These are phyloP conservation scores for Thalia dealbata DNA, from an alignment of 176 grass and related monocot genomes.

Conservation along the genomic window DNA sequence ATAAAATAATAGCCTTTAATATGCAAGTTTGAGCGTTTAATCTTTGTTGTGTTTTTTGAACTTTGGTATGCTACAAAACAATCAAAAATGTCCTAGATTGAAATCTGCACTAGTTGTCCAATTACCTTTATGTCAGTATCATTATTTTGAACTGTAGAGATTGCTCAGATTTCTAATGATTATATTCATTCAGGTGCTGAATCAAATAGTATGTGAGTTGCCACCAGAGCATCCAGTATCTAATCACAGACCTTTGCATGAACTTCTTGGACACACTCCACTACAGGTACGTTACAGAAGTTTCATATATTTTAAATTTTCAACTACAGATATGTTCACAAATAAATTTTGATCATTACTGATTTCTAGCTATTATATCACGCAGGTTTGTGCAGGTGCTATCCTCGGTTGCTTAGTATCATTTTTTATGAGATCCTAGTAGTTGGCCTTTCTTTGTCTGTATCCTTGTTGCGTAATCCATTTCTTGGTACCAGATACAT, in stretches of 20 bases:
- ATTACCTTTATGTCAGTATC: too few species aligned
- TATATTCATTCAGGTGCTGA: conserved; percentile 53
- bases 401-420: conserved; percentile 12
- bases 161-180: neutral
- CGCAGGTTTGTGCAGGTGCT: conserved; percentile 18
- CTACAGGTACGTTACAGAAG: conserved; percentile 50
- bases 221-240: conserved; percentile 79
- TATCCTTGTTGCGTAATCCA: neutral
- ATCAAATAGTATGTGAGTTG: conserved; percentile 93
- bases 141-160: neutral
- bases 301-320: neutral
- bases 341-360: neutral
- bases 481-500: neutral
- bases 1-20: neutral
- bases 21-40: neutral
- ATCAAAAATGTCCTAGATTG: neutral
- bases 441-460: neutral
- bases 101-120: neutral
- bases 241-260: conserved; percentile 64
- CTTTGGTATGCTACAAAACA: neutral
- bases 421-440: neutral
- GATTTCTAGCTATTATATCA: neutral
- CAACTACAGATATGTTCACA: neutral
- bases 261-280: conserved; percentile 93
- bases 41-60: neutral